Conservation (phyloP, 192 early-diverging fungal species). For the Endogone sp. region DNA sequence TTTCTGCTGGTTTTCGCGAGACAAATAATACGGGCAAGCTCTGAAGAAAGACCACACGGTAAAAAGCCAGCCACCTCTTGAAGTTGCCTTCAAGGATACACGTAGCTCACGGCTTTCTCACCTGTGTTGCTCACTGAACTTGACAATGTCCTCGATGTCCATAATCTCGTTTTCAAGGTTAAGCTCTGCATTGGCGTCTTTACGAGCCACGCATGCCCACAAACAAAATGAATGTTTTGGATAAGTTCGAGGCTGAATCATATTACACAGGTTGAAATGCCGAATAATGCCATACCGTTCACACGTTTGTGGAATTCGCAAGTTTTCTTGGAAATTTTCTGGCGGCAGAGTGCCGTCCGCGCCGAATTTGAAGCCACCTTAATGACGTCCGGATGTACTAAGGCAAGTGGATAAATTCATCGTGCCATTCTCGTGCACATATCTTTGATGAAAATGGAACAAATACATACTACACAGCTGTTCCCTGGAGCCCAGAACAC, state of each 20-base stretch:
- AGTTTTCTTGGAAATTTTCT: constrained; percentile 26
- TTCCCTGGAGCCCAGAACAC: constrained; percentile 55
- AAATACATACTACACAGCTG: constrained; percentile 46
- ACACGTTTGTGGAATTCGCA: constrained; percentile 33
- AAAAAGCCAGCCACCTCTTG: neutral
- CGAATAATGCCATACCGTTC: constrained; percentile 16
- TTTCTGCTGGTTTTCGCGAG: constrained; percentile 25
- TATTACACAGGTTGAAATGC: no score
- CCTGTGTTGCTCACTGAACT: constrained; percentile 26
- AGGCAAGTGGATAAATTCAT: neutral
- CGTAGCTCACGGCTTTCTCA: constrained; percentile 11
- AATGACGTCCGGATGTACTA: constrained; percentile 35
- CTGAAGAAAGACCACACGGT: constrained; percentile 3
- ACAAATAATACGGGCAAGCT: constrained; percentile 58
- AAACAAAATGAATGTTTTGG: neutral
- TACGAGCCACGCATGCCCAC: neutral
- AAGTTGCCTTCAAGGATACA: no score
- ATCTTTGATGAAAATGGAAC: neutral
- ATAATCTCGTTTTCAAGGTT: constrained; percentile 22
- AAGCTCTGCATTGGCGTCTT: neutral
- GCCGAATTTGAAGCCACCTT: constrained; percentile 19
- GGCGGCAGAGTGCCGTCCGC: constrained; percentile 35
- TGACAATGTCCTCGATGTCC: constrained; percentile 55
- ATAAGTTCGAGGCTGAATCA: neutral
- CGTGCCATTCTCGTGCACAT: neutral